A percentile compares a stretch with the other conserved stretches of the same genome.
phyloP scores from a whole-genome alignment of 2,329 filamentous ascomycete species.

The Monosporascus sp. region DNA sequence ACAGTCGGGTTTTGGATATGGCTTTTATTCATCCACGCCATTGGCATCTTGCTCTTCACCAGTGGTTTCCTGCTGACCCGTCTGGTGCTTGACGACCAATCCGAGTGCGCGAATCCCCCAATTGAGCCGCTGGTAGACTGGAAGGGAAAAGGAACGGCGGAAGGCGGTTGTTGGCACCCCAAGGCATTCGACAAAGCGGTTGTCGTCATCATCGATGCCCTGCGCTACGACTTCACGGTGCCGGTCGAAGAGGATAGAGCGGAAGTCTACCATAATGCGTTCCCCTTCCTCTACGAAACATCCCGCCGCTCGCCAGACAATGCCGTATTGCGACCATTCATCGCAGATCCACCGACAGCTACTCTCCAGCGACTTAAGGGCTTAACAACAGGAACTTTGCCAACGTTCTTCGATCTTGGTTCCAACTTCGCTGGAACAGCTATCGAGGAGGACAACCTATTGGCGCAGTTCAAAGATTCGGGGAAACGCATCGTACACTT shows the following conservation, averaged over 20 bases:
- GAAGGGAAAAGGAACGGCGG: conserved; percentile 37
- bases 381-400: conserved; percentile 87
- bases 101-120: conserved; percentile 64
- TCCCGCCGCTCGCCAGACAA: conserved; percentile 69
- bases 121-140: conserved; percentile 45
- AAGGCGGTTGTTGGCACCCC: conserved; percentile 88
- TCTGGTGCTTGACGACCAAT: conserved; percentile 71
- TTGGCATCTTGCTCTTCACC: conserved; percentile 87
- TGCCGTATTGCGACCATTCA: conserved; percentile 88
- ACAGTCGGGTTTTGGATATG: conserved; percentile 63
- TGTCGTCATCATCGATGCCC: conserved; percentile 83
- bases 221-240: conserved; percentile 95
- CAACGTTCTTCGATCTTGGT: conserved; percentile 89
- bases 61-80: conserved; percentile 91
- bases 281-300: conserved; percentile 82
- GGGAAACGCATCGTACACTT: conserved; percentile 79
- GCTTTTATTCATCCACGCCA: conserved; percentile 67
- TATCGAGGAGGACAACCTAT: conserved; percentile 84
- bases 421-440: conserved; percentile 93
- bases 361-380: conserved; percentile 91
- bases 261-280: conserved; percentile 76
- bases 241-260: conserved; percentile 55
- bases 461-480: conserved; percentile 61
- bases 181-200: conserved; percentile 91
- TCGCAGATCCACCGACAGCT: conserved; percentile 91